These are phyloP conservation scores for Serendipita sp. DNA, from an alignment of 768 basidiomycete species.

Conservation along the genomic window DNA sequence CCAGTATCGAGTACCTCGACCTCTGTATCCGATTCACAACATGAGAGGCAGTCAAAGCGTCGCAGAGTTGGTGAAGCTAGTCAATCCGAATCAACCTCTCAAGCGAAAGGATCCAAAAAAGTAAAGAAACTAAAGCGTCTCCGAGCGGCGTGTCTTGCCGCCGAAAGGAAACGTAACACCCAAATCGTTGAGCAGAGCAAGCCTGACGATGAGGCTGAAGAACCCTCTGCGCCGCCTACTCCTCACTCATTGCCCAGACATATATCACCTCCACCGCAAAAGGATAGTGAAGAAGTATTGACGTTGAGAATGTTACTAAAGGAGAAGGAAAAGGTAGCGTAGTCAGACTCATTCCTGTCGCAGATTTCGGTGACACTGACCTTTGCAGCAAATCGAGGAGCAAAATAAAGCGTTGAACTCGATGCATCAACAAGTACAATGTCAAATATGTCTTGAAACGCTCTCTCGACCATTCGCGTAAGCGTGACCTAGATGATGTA, in stretches of 20 bases:
- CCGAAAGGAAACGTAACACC: neutral
- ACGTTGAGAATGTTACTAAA: neutral
- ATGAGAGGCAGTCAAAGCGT: neutral
- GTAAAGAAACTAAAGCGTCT: neutral
- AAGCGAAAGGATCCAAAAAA: neutral
- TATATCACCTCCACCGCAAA: neutral
- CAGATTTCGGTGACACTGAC: neutral
- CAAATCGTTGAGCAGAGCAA: neutral
- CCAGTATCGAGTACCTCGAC: neutral
- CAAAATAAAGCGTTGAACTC: neutral
- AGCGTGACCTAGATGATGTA: neutral
- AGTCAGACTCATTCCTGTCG: neutral
- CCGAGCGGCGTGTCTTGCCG: neutral
- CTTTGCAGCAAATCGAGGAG: neutral
- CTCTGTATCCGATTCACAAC: neutral
- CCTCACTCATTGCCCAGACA: neutral
- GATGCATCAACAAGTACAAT: slow-evolving; percentile 1
- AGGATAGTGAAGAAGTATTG: neutral
- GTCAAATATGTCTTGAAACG: slow-evolving; percentile 1
- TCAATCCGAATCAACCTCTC: neutral
- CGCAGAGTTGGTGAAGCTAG: neutral
- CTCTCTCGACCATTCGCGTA: neutral
- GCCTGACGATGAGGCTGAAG: neutral
- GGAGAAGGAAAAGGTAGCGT: neutral
- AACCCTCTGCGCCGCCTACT: neutral